A percentile compares a stretch with the other conserved stretches of the same genome.
phyloP scores from a whole-genome alignment of 768 basidiomycete species.

The Chalciporus piperatus region DNA sequence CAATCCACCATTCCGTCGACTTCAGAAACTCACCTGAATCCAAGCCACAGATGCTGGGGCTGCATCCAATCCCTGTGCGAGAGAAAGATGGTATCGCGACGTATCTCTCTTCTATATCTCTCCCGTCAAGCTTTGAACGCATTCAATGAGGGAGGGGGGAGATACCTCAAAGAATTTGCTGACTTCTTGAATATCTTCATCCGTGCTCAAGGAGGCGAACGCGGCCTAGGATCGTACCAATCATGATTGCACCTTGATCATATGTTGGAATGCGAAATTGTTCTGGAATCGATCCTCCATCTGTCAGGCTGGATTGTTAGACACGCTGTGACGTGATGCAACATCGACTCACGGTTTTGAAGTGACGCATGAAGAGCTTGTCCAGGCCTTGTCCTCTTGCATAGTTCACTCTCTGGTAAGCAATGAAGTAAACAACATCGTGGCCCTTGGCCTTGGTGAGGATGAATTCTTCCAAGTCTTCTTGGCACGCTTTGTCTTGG shows the following conservation, averaged over 20 bases:
- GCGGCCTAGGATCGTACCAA: constrained; percentile 20
- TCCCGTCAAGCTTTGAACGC: neutral
- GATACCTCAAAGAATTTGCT: constrained; percentile 74
- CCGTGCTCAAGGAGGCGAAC: constrained; percentile 52
- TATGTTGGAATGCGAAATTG: constrained; percentile 53
- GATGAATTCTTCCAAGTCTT: constrained; percentile 63
- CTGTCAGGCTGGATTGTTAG: constrained; percentile 30
- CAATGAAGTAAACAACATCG: constrained; percentile 64
- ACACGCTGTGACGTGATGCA: neutral
- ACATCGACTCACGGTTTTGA: constrained; percentile 48
- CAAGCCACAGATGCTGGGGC: constrained; percentile 61
- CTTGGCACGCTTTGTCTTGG: constrained; percentile 51
- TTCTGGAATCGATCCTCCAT: constrained; percentile 68
- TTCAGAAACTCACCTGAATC: constrained; percentile 48
- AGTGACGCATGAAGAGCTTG: constrained; percentile 68
- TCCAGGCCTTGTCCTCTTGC: constrained; percentile 50
- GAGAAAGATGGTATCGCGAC: constrained; percentile 60
- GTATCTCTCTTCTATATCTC: constrained; percentile 56
- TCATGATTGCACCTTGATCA: constrained; percentile 48
- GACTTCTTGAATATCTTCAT: constrained; percentile 63
- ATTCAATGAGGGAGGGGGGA: neutral
- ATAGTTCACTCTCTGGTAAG: constrained; percentile 54
- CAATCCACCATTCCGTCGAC: no score
- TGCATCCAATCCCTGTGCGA: constrained; percentile 67
- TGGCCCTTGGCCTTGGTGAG: constrained; percentile 51